phyloP scores from a whole-genome alignment of 225 moss, liverwort and hornwort species.

The Sphagnum tenellum region DNA sequence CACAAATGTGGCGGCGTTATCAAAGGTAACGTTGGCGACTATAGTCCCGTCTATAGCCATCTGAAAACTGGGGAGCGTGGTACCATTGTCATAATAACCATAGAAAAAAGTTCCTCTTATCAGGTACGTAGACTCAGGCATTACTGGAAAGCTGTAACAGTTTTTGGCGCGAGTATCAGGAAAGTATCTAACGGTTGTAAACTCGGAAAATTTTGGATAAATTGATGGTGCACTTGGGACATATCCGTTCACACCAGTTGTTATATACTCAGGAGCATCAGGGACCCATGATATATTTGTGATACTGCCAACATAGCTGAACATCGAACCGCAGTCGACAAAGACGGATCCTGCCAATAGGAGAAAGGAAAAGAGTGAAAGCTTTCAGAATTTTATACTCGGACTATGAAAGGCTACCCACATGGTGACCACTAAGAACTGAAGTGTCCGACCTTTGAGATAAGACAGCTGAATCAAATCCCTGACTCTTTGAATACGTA shows the following conservation, averaged over 20 bases:
- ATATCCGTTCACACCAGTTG: conserved; percentile 2
- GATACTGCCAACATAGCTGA: neutral
- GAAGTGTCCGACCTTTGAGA: too few species aligned
- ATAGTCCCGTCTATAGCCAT: conserved; percentile 8
- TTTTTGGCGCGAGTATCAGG: conserved; percentile 4
- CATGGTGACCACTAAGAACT: too few species aligned
- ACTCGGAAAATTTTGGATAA: neutral
- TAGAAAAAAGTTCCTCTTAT: conserved; percentile 8
- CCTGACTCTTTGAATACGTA: too few species aligned
- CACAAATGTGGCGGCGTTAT: neutral
- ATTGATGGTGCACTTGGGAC: neutral
- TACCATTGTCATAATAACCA: neutral
- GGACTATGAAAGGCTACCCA: too few species aligned
- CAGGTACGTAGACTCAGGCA: conserved; percentile 2
- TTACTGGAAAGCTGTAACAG: conserved; percentile 13
- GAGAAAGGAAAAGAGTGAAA: too few species aligned
- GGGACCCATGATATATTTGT: conserved; percentile 10
- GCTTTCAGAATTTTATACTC: too few species aligned
- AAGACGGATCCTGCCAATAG: conserved; percentile 5
- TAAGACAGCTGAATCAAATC: too few species aligned
- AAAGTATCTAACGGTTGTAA: conserved; percentile 8
- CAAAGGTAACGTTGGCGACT: neutral
- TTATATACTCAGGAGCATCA: conserved; percentile 3
- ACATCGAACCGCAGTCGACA: conserved; percentile 11
- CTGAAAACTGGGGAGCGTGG: conserved; percentile 1